Percentiles rank a stretch among this genome's conserved stretches.
phyloP scores from a whole-genome alignment of 2,329 filamentous ascomycete genomes.

The Aspergillus sp. region DNA sequence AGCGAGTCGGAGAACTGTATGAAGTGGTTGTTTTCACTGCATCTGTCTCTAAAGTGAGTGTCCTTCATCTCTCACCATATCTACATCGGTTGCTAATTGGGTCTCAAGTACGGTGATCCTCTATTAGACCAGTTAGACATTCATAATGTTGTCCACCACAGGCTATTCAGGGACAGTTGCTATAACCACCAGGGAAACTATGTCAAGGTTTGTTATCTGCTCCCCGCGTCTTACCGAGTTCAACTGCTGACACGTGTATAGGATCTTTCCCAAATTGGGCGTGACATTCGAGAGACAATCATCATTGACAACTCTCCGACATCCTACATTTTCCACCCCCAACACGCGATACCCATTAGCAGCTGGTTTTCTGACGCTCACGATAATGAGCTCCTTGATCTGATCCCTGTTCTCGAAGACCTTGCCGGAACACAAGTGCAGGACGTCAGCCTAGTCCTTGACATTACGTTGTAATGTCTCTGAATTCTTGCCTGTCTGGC shows the following conservation, averaged over 20 bases:
- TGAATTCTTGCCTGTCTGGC: conserved; percentile 21
- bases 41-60: conserved; percentile 83
- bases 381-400: conserved; percentile 93
- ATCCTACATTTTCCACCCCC: conserved; percentile 98
- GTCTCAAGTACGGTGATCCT: conserved; percentile 77
- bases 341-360: conserved; percentile 97
- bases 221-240: neutral
- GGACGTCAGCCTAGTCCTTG: conserved; percentile 94
- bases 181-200: conserved; percentile 99
- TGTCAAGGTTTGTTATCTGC: conserved; percentile 57
- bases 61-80: neutral
- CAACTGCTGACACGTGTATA: conserved; percentile 23
- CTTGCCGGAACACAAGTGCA: conserved; percentile 78
- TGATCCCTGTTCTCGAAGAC: conserved; percentile 97
- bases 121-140: conserved; percentile 94
- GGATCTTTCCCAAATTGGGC: conserved; percentile 92
- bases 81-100: conserved; percentile 6
- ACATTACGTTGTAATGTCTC: conserved; percentile 59
- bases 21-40: conserved; percentile 98
- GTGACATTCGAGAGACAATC: conserved; percentile 93
- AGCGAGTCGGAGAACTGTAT: conserved; percentile 91
- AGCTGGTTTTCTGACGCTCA: conserved; percentile 99
- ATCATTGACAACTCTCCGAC: conserved; percentile 99
- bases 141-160: conserved; percentile 90
- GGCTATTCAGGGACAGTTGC: conserved; percentile 94